Percentiles rank a stretch among this genome's conserved stretches.
These are phyloP conservation scores for Metarhizium album DNA, from an alignment of 2,329 filamentous ascomycete genomes.

Conservation along the genomic window DNA sequence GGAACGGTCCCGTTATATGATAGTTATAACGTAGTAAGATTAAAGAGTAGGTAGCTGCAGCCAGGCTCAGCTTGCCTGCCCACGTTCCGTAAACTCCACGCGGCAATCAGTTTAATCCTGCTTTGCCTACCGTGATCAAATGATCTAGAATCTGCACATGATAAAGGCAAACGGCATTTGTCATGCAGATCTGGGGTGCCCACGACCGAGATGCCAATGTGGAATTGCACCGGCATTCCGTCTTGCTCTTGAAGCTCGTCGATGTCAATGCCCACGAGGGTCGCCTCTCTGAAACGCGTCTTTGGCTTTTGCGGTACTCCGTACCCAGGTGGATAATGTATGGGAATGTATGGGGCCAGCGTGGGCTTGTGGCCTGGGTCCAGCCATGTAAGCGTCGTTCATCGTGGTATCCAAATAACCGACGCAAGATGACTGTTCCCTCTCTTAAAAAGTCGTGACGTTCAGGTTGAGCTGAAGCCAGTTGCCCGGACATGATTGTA, in stretches of 20 bases:
- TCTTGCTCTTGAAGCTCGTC: conserved; percentile 3
- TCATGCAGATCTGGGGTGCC: conserved; percentile 5
- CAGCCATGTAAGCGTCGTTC: conserved; percentile 1
- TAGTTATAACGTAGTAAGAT: too few species aligned
- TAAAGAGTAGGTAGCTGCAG: too few species aligned
- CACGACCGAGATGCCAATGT: conserved; percentile 7
- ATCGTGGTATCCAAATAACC: conserved; percentile 6
- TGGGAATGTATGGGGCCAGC: background rate
- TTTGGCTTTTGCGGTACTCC: background rate
- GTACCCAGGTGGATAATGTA: background rate
- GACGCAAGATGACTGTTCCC: conserved; percentile 4
- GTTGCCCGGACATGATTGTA: conserved; percentile 3
- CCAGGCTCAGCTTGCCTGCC: too few species aligned
- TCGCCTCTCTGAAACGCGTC: background rate
- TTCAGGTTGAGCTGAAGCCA: background rate
- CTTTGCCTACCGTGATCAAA: too few species aligned
- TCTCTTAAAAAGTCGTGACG: conserved; percentile 5
- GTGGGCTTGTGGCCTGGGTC: background rate
- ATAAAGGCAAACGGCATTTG: background rate
- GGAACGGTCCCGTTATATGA: too few species aligned
- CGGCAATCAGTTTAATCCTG: too few species aligned
- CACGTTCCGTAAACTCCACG: too few species aligned
- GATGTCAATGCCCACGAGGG: conserved; percentile 6
- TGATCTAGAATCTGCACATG: too few species aligned
- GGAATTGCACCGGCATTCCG: conserved; percentile 3